Evolutionary conservation across 1,284 basidiomycete species (phyloP).

Genomic region (Sporisorium reilianum): DNA sequence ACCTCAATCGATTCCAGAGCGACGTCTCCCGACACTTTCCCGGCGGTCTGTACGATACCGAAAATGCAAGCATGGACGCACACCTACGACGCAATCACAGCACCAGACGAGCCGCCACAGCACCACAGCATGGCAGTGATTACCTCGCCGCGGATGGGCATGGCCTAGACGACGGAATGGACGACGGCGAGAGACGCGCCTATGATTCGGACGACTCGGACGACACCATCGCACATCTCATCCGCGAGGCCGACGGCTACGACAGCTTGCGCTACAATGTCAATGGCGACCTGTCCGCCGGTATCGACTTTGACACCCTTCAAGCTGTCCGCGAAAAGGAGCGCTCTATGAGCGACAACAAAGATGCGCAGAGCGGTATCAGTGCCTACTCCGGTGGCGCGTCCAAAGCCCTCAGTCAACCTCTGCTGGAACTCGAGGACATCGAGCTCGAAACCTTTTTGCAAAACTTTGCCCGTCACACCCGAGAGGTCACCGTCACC

Average conservation of each 20-base stretch:
- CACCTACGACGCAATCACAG: not conserved
- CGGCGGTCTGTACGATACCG: conserved; percentile 34
- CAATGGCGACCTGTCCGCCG: conserved; percentile 30
- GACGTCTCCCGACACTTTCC: conserved; percentile 36
- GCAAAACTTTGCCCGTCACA: conserved; percentile 65
- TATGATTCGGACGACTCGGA: conserved; percentile 49
- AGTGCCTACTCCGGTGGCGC: conserved; percentile 58
- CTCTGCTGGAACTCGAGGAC: conserved; percentile 66
- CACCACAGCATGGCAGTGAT: not conserved
- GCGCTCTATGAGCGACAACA: conserved; percentile 19
- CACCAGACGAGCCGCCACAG: not conserved
- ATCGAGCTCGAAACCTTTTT: conserved; percentile 66
- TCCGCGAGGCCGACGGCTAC: conserved; percentile 43
- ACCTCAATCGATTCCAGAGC: conserved; percentile 11
- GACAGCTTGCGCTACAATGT: conserved; percentile 33
- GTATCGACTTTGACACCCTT: conserved; percentile 32
- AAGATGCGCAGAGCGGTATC: conserved; percentile 23
- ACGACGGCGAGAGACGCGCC: conserved; percentile 10
- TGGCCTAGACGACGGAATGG: conserved; percentile 5
- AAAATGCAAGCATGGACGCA: conserved; percentile 6
- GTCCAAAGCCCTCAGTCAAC: conserved; percentile 50
- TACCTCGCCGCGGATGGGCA: conserved; percentile 3
- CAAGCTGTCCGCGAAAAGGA: conserved; percentile 28
- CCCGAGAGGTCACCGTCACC: conserved; percentile 64
- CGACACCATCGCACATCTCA: conserved; percentile 42